Conservation (phyloP, 2,329 filamentous ascomycete species). For the Podosphaera fusca region DNA sequence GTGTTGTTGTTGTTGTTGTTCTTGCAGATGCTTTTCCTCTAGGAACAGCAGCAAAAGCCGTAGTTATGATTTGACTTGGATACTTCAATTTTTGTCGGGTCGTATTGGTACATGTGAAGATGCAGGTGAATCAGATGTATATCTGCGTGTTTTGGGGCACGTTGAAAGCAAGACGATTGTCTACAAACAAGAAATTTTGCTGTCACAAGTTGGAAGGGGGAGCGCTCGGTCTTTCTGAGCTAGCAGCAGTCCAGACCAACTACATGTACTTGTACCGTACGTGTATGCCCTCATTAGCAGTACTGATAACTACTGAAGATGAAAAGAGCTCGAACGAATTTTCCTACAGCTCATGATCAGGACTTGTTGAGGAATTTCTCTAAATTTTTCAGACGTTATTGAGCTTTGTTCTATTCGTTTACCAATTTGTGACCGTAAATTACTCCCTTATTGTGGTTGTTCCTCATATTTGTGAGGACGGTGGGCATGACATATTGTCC, state of each 20-base stretch:
- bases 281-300: too few relatives aligned
- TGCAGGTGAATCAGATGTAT: background rate
- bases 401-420: too few relatives aligned
- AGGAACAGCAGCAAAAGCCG: background rate
- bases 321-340: too few relatives aligned
- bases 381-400: too few relatives aligned
- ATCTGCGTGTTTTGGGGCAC: background rate
- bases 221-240: background rate
- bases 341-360: too few relatives aligned
- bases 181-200: background rate
- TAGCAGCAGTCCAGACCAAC: background rate
- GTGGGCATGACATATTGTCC: too few relatives aligned
- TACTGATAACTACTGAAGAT: too few relatives aligned
- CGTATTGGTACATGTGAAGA: background rate
- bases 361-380: too few relatives aligned
- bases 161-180: background rate
- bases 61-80: background rate
- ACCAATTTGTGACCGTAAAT: too few relatives aligned
- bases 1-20: background rate
- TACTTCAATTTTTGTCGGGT: background rate
- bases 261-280: too few relatives aligned
- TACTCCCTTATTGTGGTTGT: too few relatives aligned
- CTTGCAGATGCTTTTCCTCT: background rate
- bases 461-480: too few relatives aligned
- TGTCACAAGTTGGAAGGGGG: background rate